Evolutionary conservation across 139 green algal genomes (phyloP).

Genomic region (Limnomonas spitsbergensis): DNA sequence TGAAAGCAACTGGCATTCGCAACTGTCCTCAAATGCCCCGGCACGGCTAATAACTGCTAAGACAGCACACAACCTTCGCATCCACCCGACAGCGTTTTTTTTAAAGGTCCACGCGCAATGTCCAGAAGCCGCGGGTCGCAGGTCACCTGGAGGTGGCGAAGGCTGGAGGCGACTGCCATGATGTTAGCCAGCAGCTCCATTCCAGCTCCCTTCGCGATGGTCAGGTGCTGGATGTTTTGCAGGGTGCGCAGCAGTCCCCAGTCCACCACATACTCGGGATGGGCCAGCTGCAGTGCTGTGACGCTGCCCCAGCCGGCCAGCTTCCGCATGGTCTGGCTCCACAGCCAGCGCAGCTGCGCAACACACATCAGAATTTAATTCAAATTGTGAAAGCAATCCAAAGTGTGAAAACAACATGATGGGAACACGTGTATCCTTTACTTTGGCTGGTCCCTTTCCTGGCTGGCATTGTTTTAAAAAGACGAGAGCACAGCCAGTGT

Average conservation of each 20-base stretch:
- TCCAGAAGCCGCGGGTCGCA: neutral
- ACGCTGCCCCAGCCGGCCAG: constrained; percentile 24
- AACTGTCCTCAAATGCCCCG: neutral
- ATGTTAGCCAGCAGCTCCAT: neutral
- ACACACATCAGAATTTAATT: too few relatives aligned
- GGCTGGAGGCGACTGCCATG: neutral
- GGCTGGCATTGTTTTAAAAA: too few relatives aligned
- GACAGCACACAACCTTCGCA: neutral
- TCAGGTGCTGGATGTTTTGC: neutral
- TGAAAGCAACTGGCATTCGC: too few relatives aligned
- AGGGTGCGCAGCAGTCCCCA: constrained; percentile 31
- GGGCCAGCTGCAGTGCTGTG: neutral
- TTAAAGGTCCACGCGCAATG: neutral
- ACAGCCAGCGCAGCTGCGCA: constrained; percentile 25
- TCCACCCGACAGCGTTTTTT: neutral
- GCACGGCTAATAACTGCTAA: neutral
- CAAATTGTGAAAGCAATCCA: too few relatives aligned
- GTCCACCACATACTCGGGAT: constrained; percentile 25
- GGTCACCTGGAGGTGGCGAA: neutral
- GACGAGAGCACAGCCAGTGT: too few relatives aligned
- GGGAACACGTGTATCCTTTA: too few relatives aligned
- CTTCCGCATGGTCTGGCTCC: constrained; percentile 30
- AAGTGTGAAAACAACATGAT: too few relatives aligned
- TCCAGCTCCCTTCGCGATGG: neutral
- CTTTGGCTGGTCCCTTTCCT: too few relatives aligned